These are phyloP conservation scores for Gynostemma pentaphyllum DNA, from an alignment of 306 rosid genomes.

Conservation along the genomic window DNA sequence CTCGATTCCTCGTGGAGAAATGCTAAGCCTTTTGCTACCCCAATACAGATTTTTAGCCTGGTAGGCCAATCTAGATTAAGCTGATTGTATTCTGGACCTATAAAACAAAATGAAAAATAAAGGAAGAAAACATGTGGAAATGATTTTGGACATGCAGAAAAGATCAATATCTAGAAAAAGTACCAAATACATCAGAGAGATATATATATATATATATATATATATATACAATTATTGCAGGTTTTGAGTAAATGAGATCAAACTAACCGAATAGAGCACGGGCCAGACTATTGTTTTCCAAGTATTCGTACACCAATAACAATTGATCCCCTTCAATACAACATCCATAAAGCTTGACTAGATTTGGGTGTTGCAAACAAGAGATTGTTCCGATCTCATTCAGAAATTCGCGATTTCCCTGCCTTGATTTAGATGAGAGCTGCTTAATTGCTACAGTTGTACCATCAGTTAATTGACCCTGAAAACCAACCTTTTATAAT, in stretches of 20 bases:
- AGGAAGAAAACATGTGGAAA: not conserved
- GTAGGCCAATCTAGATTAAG: slow-evolving; percentile 44
- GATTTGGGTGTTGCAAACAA: slow-evolving; percentile 65
- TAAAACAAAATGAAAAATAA: not conserved
- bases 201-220: no score
- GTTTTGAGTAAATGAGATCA: not conserved
- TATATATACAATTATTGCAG: not conserved
- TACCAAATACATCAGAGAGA: not conserved
- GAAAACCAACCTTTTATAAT: slow-evolving; percentile 7
- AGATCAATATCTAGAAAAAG: not conserved
- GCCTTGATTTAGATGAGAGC: slow-evolving; percentile 55
- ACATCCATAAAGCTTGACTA: slow-evolving; percentile 62
- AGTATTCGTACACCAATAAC: slow-evolving; percentile 56
- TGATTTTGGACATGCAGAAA: not conserved
- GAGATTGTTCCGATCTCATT: slow-evolving; percentile 70
- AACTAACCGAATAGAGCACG: slow-evolving; percentile 55
- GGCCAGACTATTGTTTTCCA: slow-evolving; percentile 69
- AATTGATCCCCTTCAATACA: slow-evolving; percentile 60
- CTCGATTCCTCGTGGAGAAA: slow-evolving; percentile 67
- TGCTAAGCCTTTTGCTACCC: slow-evolving; percentile 70
- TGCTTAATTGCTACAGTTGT: slow-evolving; percentile 60
- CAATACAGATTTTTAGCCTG: slow-evolving; percentile 51
- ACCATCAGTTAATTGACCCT: slow-evolving; percentile 59
- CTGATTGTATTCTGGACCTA: slow-evolving; percentile 23
- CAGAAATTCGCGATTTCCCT: slow-evolving; percentile 66